Percentiles rank a stretch among this genome's conserved stretches.
phyloP scores from a whole-genome alignment of 2,329 filamentous ascomycete genomes.

The Onygenales sp. region DNA sequence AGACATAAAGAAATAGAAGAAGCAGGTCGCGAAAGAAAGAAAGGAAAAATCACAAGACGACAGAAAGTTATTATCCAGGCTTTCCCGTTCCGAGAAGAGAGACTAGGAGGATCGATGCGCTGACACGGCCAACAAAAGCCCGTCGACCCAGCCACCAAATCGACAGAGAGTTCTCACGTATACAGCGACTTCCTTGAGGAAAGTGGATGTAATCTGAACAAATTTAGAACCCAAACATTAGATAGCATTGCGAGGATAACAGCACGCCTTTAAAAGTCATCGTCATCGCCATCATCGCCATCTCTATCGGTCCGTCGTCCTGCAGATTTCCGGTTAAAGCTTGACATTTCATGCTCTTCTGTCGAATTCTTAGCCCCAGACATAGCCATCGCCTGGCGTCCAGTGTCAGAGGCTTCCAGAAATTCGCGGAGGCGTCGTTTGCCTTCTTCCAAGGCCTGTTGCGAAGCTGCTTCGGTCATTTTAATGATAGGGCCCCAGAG shows the following conservation, averaged over 20 bases:
- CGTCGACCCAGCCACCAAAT: not conserved
- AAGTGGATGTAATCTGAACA: not conserved
- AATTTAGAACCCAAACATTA: not conserved
- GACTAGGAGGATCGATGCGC: not conserved
- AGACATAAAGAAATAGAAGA: not conserved
- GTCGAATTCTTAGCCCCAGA: constrained; percentile 32
- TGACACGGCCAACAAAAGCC: not conserved
- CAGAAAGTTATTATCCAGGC: not conserved
- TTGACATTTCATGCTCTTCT: constrained; percentile 52
- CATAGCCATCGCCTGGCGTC: constrained; percentile 74
- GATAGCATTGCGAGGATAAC: not conserved
- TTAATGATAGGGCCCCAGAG: constrained; percentile 92
- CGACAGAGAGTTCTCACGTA: not conserved
- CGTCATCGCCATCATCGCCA: not conserved
- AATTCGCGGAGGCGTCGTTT: constrained; percentile 89
- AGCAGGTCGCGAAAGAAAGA: not conserved
- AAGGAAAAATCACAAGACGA: not conserved
- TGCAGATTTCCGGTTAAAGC: constrained; percentile 15
- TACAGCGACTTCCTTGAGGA: not conserved
- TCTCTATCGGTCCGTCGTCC: not conserved
- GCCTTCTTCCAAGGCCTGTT: constrained; percentile 80
- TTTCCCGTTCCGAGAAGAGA: not conserved
- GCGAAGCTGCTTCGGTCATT: constrained; percentile 81
- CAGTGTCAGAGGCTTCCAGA: constrained; percentile 75
- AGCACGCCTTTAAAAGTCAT: not conserved